phyloP scores from a whole-genome alignment of 768 basidiomycete genomes.

The Termitomyces sp. region DNA sequence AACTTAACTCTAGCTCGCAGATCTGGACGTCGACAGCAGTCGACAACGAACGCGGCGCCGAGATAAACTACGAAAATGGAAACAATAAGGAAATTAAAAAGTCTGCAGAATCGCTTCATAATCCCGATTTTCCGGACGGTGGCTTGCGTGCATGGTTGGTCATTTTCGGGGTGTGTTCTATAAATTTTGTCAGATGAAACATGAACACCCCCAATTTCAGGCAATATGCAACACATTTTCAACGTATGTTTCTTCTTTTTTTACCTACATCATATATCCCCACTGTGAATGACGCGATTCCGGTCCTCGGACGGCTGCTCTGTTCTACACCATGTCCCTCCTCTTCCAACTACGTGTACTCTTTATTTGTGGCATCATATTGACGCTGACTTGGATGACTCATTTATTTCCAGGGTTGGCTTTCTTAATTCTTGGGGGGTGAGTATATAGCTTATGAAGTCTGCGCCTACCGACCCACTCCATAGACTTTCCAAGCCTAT shows the following conservation, averaged over 20 bases:
- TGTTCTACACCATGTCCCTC: neutral
- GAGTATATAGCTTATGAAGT: slow-evolving; percentile 16
- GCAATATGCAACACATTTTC: slow-evolving; percentile 41
- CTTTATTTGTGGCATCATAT: neutral
- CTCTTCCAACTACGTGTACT: neutral
- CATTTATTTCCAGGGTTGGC: slow-evolving; percentile 40
- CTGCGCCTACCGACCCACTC: neutral
- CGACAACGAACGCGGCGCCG: neutral
- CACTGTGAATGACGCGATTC: neutral
- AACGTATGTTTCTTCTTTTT: slow-evolving; percentile 27
- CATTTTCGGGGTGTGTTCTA: slow-evolving; percentile 31
- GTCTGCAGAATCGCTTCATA: neutral
- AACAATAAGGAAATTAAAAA: neutral
- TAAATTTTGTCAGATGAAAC: neutral
- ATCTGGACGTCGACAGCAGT: neutral
- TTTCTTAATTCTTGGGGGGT: slow-evolving; percentile 75
- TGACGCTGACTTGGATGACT: slow-evolving; percentile 5
- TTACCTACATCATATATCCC: neutral
- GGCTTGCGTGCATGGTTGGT: slow-evolving; percentile 37
- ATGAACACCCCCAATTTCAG: slow-evolving; percentile 19
- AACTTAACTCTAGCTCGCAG: neutral
- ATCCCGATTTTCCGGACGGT: slow-evolving; percentile 32
- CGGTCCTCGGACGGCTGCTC: too few relatives aligned
- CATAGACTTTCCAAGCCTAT: slow-evolving; percentile 4
- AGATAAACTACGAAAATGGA: neutral